Base-by-base conservation (phyloP, 108 stramenopile species). In the Heterococcus sp. region DNA sequence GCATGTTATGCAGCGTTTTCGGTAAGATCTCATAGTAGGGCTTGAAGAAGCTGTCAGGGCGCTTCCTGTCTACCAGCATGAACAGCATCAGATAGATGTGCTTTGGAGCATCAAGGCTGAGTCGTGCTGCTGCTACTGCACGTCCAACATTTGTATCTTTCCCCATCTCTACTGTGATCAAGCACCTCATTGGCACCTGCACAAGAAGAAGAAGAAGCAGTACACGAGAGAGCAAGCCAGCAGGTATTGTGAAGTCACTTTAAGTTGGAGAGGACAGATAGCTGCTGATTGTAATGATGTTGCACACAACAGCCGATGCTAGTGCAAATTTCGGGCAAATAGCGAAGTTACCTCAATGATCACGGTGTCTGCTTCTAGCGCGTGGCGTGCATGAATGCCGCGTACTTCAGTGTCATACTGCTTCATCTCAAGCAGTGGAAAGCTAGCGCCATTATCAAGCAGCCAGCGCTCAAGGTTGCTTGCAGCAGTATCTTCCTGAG, bases 121-220 rank as follows among this genome's bases (percentile, higher is more conserved):
- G 39, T 33, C 70, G 65, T 28, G 83, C 68, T 28, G 83, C 63
- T 2, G 75, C 68, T 34, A 83, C 83, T n/a, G 83, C 83, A 33
- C 75, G 74, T 3, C 83, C 83, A 14, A 84, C 84, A 1, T 80
- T 83, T 1, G 87, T 75, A 2, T 65, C 80, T 70, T 97, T 96
- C 37, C 99, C 99, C 97, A 98, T 98, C 92, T 99, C 97, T 2
- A 98, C 99, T 1, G 99, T 99, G 74, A 99, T 96, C 32, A 99
- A 89, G 74, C 96, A 98, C 70, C 87, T 87, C 3, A 92, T 85
- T 29, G 96, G 96, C 33, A 96, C 4, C 72, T 11, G 39, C 28
- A 37, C 72, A 73, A 5, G 38, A 14, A 40, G 39, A 3, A 3
- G 5, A 4, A 1, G 40, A 27, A n/a, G 31, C 2, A 32, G 40